These are phyloP conservation scores for Dryas drummondii DNA, from an alignment of 306 rosid species.

Conservation along the genomic window DNA sequence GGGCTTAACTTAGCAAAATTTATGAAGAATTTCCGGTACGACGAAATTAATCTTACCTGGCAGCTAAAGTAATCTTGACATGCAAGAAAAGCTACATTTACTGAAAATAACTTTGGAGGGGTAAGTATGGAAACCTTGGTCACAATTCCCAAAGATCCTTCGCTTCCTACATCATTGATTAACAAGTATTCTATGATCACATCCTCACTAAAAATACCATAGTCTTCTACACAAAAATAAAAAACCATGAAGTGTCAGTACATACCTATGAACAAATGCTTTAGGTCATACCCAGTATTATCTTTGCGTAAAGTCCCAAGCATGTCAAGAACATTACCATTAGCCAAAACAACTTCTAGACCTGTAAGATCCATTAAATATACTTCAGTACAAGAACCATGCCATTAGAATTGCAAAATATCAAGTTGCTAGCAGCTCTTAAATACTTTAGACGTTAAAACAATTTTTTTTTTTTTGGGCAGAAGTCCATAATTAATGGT, in stretches of 20 bases:
- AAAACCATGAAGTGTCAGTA: constrained; percentile 5
- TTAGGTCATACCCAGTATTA: constrained; percentile 92
- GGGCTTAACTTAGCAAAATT: not conserved
- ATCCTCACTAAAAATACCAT: not conserved
- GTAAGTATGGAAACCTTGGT: constrained; percentile 92
- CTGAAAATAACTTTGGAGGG: constrained; percentile 80
- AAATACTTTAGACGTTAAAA: not conserved
- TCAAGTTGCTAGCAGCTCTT: constrained; percentile 3
- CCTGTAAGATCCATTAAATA: constrained; percentile 49
- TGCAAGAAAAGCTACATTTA: constrained; percentile 81
- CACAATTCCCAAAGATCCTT: constrained; percentile 95
- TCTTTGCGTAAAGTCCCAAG: constrained; percentile 89
- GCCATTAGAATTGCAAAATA: constrained; percentile 26
- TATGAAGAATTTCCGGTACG: constrained; percentile 14
- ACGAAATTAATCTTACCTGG: constrained; percentile 57
- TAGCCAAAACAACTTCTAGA: constrained; percentile 85
- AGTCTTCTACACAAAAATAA: constrained; percentile 20
- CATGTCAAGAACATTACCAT: constrained; percentile 91
- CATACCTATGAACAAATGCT: constrained; percentile 92
- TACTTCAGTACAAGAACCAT: constrained; percentile 27
- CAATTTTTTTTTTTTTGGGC: not conserved
- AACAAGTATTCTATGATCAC: constrained; percentile 15
- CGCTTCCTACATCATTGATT: constrained; percentile 71
- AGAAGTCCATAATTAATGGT: not conserved
- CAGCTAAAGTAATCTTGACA: constrained; percentile 78